A percentile compares a stretch with the other conserved stretches of the same genome.
These are phyloP conservation scores for Candida andamanensis DNA, from an alignment of 805 yeast species.

Conservation along the genomic window DNA sequence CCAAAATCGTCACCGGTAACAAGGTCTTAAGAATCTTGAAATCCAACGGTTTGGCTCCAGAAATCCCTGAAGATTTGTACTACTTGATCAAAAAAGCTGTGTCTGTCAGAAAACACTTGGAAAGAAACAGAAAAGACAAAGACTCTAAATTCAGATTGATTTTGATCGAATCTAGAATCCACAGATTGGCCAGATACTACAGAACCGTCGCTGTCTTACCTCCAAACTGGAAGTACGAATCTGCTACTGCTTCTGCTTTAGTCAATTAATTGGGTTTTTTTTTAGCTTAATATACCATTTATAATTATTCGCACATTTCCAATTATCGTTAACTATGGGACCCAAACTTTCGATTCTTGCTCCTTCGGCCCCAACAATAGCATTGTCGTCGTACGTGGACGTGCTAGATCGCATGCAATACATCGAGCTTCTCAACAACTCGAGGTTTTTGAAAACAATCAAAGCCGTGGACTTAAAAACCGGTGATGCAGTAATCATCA, in stretches of 20 bases:
- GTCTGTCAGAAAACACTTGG: conserved; percentile 99
- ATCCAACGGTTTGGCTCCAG: conserved; percentile 99
- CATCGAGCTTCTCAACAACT: conserved; percentile 67
- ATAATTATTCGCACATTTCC: neutral
- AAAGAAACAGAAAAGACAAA: conserved; percentile 99
- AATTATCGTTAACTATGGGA: conserved; percentile 52
- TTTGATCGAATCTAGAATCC: conserved; percentile 99
- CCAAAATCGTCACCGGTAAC: conserved; percentile 97
- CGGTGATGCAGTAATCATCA: conserved; percentile 67
- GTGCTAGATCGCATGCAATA: conserved; percentile 73
- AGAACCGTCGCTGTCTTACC: conserved; percentile 98
- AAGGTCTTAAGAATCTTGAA: conserved; percentile 98
- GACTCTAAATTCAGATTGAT: conserved; percentile 99
- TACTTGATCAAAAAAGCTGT: conserved; percentile 99
- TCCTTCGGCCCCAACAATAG: conserved; percentile 89
- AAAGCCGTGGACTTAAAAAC: conserved; percentile 63
- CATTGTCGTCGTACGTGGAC: conserved; percentile 83
- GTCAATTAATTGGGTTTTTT: conserved; percentile 64
- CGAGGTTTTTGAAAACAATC: conserved; percentile 82
- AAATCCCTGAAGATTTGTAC: conserved; percentile 99
- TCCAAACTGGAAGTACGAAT: conserved; percentile 99
- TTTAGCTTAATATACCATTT: neutral
- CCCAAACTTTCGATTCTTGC: conserved; percentile 79
- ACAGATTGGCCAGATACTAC: conserved; percentile 99
- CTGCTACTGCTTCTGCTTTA: conserved; percentile 99